phyloP scores from a whole-genome alignment of 176 grass and related monocot genomes.

The Lolium perenne region DNA sequence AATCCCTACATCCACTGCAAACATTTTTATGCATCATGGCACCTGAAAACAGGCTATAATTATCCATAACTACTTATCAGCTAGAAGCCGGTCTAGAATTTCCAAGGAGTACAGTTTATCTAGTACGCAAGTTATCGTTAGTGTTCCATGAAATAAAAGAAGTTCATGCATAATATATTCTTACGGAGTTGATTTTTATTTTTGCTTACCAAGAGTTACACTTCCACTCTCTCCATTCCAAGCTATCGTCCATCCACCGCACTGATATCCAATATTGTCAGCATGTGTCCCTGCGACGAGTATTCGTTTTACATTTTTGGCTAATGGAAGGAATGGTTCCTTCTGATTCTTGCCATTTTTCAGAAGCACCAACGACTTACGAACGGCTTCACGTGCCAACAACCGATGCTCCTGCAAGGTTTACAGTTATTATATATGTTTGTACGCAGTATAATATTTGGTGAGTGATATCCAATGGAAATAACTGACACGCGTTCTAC shows the following conservation, averaged over 20 bases:
- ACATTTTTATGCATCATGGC: too few species aligned
- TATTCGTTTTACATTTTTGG: conserved; percentile 69
- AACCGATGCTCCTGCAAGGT: conserved; percentile 63
- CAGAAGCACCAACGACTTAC: conserved; percentile 82
- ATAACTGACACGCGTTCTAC: too few species aligned
- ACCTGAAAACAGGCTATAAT: too few species aligned
- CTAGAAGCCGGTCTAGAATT: not conserved
- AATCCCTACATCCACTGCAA: too few species aligned
- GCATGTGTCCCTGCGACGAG: conserved; percentile 55
- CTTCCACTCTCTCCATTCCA: too few species aligned
- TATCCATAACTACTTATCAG: too few species aligned
- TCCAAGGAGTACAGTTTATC: not conserved
- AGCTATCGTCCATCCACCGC: conserved; percentile 84
- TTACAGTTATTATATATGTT: too few species aligned
- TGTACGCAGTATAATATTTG: too few species aligned
- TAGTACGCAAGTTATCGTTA: not conserved
- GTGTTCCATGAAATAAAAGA: not conserved
- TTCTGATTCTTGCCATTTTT: conserved; percentile 82
- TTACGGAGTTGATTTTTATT: too few species aligned
- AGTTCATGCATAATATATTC: too few species aligned
- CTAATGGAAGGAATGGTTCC: conserved; percentile 71
- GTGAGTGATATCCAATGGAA: too few species aligned
- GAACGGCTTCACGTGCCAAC: conserved; percentile 75
- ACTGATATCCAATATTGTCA: conserved; percentile 66
- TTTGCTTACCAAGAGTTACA: too few species aligned